Percentiles rank a stretch among this genome's conserved stretches.
Conservation (phyloP, 148 eudicot species). For the Chenopodium quinoa region DNA sequence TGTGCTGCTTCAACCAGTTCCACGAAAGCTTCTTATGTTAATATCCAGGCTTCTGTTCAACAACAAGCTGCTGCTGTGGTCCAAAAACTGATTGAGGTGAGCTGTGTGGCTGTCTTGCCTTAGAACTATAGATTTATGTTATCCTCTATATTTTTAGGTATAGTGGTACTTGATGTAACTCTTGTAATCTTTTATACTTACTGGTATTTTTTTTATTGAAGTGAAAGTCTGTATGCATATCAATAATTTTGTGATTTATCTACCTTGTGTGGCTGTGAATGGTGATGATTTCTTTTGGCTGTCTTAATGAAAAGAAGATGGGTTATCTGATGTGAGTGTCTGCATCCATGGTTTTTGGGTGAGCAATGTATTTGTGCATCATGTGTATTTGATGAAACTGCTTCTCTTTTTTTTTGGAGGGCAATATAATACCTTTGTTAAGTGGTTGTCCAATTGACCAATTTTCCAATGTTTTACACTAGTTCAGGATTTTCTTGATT, state of each 20-base stretch:
- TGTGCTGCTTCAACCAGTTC: slow-evolving; percentile 39
- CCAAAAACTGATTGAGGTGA: slow-evolving; percentile 69
- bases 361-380: not conserved
- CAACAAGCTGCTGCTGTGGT: slow-evolving; percentile 57
- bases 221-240: not conserved
- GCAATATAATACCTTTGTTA: too few species aligned
- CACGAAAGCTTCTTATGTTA: slow-evolving; percentile 24
- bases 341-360: not conserved
- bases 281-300: not conserved
- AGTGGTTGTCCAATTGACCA: too few species aligned
- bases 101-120: slow-evolving; percentile 9
- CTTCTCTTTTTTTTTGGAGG: too few species aligned
- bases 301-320: not conserved
- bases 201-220: too few species aligned
- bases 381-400: not conserved
- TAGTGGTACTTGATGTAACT: not conserved
- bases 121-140: not conserved
- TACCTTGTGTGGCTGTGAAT: not conserved
- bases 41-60: slow-evolving; percentile 51
- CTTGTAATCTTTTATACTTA: not conserved
- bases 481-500: not conserved
- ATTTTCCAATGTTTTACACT: not conserved
- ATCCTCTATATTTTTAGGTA: not conserved
- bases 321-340: not conserved
- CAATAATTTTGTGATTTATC: not conserved